A percentile compares a stretch with the other conserved stretches of the same genome.
Evolutionary conservation across 805 yeast genomes (phyloP).

Genomic region (Clavispora asparagi): DNA sequence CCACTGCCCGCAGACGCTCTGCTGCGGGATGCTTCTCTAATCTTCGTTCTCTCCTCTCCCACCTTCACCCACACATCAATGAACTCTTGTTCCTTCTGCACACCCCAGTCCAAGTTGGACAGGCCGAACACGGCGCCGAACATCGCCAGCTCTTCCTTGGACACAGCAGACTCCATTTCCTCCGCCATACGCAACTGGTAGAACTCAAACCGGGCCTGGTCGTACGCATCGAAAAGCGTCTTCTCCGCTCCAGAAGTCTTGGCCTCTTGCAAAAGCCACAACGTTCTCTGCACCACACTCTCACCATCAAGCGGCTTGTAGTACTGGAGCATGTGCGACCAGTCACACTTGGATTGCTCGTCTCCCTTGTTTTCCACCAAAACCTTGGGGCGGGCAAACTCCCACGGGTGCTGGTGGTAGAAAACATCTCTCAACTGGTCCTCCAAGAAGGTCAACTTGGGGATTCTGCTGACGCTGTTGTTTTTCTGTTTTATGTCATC

Average conservation of each 20-base stretch:
- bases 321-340: conserved; percentile 75
- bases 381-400: conserved; percentile 81
- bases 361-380: conserved; percentile 71
- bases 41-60: conserved; percentile 61
- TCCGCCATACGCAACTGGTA: conserved; percentile 80
- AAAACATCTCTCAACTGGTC: conserved; percentile 80
- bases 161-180: conserved; percentile 67
- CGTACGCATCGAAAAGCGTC: conserved; percentile 64
- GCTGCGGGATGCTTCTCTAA: conserved; percentile 41
- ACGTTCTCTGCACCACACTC: conserved; percentile 41
- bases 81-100: conserved; percentile 63
- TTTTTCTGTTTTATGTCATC: conserved; percentile 33
- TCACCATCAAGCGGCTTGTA: conserved; percentile 84
- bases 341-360: conserved; percentile 55
- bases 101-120: conserved; percentile 60
- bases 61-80: conserved; percentile 70
- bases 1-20: conserved; percentile 15
- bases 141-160: conserved; percentile 82
- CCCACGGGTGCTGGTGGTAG: conserved; percentile 97
- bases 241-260: conserved; percentile 15
- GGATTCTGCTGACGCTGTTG: conserved; percentile 42
- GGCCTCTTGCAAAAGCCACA: conserved; percentile 27
- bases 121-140: conserved; percentile 70
- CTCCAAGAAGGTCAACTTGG: conserved; percentile 56
- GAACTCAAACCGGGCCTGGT: conserved; percentile 81